These are phyloP conservation scores for Fusarium euwallaceae DNA, from an alignment of 2,329 filamentous ascomycete genomes.

Conservation along the genomic window DNA sequence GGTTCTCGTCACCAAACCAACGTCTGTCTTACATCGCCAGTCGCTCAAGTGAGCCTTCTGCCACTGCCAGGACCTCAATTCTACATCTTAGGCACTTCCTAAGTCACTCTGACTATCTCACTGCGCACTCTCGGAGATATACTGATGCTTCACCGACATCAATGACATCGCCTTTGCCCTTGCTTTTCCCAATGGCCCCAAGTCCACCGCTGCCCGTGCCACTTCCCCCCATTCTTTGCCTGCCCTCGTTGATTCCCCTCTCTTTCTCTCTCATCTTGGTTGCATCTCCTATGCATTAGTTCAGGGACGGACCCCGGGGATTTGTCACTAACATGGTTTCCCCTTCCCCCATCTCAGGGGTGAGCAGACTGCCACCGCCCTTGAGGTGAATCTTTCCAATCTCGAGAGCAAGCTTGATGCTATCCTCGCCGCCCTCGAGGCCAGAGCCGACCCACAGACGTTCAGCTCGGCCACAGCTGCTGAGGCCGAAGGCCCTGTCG, in stretches of 20 bases:
- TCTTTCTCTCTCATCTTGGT: not conserved
- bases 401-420: conserved; percentile 69
- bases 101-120: not conserved
- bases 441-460: conserved; percentile 18
- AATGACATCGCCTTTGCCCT: not conserved
- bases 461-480: not conserved
- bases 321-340: conserved; percentile 31
- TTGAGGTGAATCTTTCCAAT: conserved; percentile 65
- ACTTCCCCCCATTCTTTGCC: not conserved
- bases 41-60: conserved; percentile 3
- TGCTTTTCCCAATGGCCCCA: not conserved
- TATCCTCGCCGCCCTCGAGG: conserved; percentile 64
- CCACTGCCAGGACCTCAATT: not conserved
- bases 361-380: conserved; percentile 65
- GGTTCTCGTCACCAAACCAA: not conserved
- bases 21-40: not conserved
- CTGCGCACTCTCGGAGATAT: not conserved
- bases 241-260: not conserved
- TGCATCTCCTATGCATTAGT: not conserved
- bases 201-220: not conserved
- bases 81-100: not conserved
- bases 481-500: not conserved
- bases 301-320: not conserved
- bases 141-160: not conserved
- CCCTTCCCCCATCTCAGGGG: conserved; percentile 55